phyloP scores from a whole-genome alignment of 805 yeast species.

The Wickerhamomyces sydowiorum region DNA sequence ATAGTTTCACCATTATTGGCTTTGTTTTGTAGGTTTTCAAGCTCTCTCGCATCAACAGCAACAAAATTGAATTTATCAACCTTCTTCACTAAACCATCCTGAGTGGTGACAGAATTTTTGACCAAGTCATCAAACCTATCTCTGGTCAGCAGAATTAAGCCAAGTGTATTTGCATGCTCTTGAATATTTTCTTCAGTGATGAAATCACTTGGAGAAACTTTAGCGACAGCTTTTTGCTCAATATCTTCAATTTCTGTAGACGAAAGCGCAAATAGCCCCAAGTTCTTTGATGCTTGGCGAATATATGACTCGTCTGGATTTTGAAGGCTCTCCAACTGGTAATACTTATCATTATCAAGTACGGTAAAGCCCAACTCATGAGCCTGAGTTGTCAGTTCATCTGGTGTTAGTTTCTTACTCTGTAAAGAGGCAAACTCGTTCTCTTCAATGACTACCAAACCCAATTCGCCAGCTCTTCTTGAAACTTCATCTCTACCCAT shows the following conservation, averaged over 20 bases:
- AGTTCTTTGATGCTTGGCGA: conserved; percentile 9
- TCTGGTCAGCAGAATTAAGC: conserved; percentile 18
- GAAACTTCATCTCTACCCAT: conserved; percentile 5
- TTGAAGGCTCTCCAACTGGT: not conserved
- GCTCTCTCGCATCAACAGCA: not conserved
- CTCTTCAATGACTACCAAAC: conserved; percentile 22
- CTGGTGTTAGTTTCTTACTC: not conserved
- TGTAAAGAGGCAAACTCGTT: conserved; percentile 15
- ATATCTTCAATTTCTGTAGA: conserved; percentile 6
- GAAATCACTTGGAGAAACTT: conserved; percentile 5
- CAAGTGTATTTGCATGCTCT: conserved; percentile 7
- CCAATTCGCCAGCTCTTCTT: conserved; percentile 12
- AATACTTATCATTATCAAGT: conserved; percentile 3
- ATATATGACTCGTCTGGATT: conserved; percentile 12
- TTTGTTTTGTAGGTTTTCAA: not conserved
- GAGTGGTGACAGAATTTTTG: conserved; percentile 1
- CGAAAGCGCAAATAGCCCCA: conserved; percentile 13
- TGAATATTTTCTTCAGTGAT: conserved; percentile 10
- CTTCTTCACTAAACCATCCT: not conserved
- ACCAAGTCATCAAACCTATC: conserved; percentile 15
- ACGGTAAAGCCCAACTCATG: not conserved
- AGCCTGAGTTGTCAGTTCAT: conserved; percentile 1
- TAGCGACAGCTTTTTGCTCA: conserved; percentile 1
- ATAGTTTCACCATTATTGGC: not conserved
- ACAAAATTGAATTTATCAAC: not conserved